Evolutionary conservation across 176 grass and related monocot genomes (phyloP).

Genomic region (Ampelocalamus luodianensis): DNA sequence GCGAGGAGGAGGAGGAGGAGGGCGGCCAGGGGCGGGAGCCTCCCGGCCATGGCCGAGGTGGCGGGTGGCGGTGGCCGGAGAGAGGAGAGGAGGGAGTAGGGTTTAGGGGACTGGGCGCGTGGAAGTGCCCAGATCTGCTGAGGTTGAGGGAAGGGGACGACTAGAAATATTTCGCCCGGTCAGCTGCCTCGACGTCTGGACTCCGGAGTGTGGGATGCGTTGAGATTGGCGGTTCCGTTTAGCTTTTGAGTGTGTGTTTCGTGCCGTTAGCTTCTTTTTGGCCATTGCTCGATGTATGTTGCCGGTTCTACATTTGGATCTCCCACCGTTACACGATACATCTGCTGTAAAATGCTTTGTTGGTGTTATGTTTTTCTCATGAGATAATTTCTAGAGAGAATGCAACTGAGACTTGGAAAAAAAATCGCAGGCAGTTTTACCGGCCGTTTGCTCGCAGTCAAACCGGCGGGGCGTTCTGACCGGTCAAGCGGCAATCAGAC

Average conservation of each 20-base stretch:
- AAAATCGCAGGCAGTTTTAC: too few species aligned
- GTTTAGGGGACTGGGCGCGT: constrained; percentile 56
- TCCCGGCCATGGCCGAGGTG: constrained; percentile 45
- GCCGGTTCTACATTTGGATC: too few species aligned
- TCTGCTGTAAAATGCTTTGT: too few species aligned
- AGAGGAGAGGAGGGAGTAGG: constrained; percentile 29
- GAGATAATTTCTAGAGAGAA: too few species aligned
- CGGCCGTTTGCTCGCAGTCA: too few species aligned
- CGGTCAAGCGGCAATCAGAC: too few species aligned
- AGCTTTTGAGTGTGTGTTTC: neutral
- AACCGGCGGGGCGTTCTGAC: too few species aligned
- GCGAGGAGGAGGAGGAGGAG: constrained; percentile 36
- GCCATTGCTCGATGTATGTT: too few species aligned
- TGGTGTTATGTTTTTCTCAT: too few species aligned
- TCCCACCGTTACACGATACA: too few species aligned
- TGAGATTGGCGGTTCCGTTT: neutral
- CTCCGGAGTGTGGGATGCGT: neutral
- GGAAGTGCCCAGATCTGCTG: constrained; percentile 60
- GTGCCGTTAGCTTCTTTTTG: neutral
- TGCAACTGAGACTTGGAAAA: too few species aligned
- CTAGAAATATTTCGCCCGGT: constrained; percentile 47
- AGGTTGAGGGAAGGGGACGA: constrained; percentile 47
- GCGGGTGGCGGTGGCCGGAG: constrained; percentile 29
- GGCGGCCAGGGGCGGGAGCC: constrained; percentile 16
- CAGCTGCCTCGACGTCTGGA: constrained; percentile 36